Conservation (phyloP, 192 early-diverging fungal genomes). For the Coemansia reversa region DNA sequence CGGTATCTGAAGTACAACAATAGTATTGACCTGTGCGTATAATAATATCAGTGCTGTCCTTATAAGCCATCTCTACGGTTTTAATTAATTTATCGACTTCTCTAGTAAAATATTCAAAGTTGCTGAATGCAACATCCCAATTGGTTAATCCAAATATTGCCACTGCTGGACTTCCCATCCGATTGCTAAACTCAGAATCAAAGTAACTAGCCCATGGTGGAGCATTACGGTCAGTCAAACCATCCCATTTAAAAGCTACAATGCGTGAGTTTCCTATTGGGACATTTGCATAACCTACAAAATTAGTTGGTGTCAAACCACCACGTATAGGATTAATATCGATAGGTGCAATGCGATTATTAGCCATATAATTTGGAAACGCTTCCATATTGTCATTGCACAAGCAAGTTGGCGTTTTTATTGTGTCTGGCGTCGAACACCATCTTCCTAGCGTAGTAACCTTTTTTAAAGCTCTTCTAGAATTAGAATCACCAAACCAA, state of each 20-base stretch:
- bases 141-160: slow-evolving; percentile 51
- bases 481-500: slow-evolving; percentile 57
- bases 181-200: not conserved
- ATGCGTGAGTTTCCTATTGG: slow-evolving; percentile 13
- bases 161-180: slow-evolving; percentile 12
- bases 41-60: slow-evolving; percentile 32
- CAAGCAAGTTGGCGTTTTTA: slow-evolving; percentile 19
- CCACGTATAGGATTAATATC: slow-evolving; percentile 13
- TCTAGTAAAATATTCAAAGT: slow-evolving; percentile 22
- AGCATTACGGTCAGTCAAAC: slow-evolving; percentile 46
- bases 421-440: slow-evolving; percentile 29
- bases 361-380: slow-evolving; percentile 22
- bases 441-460: slow-evolving; percentile 46
- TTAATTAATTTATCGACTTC: slow-evolving; percentile 26
- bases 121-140: slow-evolving; percentile 54
- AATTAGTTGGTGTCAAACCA: not conserved
- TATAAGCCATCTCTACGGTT: slow-evolving; percentile 27
- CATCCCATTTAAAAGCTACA: slow-evolving; percentile 54
- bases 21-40: slow-evolving; percentile 56
- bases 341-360: slow-evolving; percentile 9
- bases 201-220: slow-evolving; percentile 42
- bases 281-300: not conserved
- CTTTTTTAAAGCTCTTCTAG: slow-evolving; percentile 52
- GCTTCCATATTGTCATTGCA: slow-evolving; percentile 52
- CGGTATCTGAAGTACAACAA: slow-evolving; percentile 54